These are phyloP conservation scores for Cryptococcus depauperatus DNA, from an alignment of 1,284 basidiomycete species.

Conservation along the genomic window DNA sequence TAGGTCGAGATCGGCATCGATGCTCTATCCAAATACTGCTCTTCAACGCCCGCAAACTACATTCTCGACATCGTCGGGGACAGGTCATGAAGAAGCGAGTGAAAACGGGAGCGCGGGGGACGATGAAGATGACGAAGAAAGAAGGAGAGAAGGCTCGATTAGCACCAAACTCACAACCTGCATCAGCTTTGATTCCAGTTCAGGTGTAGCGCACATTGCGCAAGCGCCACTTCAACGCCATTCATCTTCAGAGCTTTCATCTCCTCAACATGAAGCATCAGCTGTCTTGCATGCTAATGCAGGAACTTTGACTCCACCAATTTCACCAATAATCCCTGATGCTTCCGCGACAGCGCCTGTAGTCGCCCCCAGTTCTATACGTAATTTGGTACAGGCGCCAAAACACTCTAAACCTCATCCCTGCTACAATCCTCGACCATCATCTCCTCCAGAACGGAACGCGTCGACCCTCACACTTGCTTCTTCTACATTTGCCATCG, in stretches of 20 bases:
- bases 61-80: conserved; percentile 7
- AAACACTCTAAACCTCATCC: conserved; percentile 85
- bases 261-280: conserved; percentile 10
- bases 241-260: background rate
- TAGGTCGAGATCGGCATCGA: conserved; percentile 45
- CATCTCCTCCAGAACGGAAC: conserved; percentile 79
- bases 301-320: background rate
- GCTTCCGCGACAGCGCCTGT: conserved; percentile 1
- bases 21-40: conserved; percentile 28
- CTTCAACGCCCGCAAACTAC: background rate
- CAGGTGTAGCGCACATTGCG: conserved; percentile 80
- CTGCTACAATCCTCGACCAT: conserved; percentile 85
- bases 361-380: background rate
- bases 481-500: conserved; percentile 75
- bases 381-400: conserved; percentile 58
- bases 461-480: conserved; percentile 87
- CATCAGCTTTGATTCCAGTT: conserved; percentile 71
- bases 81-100: conserved; percentile 1
- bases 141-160: conserved; percentile 36
- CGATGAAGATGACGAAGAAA: conserved; percentile 7
- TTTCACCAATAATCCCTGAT: too few relatives aligned
- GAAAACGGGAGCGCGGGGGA: conserved; percentile 17
- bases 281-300: conserved; percentile 4
- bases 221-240: conserved; percentile 58
- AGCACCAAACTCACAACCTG: conserved; percentile 94